phyloP scores from a whole-genome alignment of 805 yeast species.

The Yamadazyma phyllophila region DNA sequence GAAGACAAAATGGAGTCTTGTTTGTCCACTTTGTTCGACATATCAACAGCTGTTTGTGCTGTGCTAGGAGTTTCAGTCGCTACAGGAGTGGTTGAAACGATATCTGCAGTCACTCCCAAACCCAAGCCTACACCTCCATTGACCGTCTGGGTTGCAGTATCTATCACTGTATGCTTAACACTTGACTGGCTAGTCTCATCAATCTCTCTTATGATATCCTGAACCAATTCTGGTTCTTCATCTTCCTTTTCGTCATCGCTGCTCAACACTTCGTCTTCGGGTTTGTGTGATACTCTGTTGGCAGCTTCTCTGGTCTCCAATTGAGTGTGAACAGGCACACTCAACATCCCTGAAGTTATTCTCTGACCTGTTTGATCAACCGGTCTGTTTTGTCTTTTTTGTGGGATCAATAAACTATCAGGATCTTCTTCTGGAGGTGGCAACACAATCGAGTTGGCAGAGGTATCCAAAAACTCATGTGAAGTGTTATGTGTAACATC shows the following conservation, averaged over 20 bases:
- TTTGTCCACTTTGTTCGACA: too few relatives aligned
- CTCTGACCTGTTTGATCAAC: slow-evolving; percentile 17
- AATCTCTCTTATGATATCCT: too few relatives aligned
- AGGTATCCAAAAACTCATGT: slow-evolving; percentile 7
- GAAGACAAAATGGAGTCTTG: too few relatives aligned
- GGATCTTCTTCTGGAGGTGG: slow-evolving; percentile 31
- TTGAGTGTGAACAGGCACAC: slow-evolving; percentile 30
- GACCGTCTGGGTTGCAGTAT: too few relatives aligned
- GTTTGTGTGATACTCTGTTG: slow-evolving; percentile 1
- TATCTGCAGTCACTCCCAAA: too few relatives aligned
- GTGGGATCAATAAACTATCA: slow-evolving; percentile 25
- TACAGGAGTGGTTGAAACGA: too few relatives aligned
- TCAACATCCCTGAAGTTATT: slow-evolving; percentile 44
- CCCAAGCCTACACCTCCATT: too few relatives aligned
- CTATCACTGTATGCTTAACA: neutral
- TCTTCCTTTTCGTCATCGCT: slow-evolving; percentile 3
- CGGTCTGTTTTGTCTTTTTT: slow-evolving; percentile 18
- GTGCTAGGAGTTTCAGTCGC: too few relatives aligned
- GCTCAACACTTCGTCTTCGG: neutral
- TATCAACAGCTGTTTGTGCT: too few relatives aligned
- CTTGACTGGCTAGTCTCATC: neutral
- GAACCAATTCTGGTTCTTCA: neutral
- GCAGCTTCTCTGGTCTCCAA: slow-evolving; percentile 21
- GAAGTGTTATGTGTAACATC: neutral
- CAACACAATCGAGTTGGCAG: slow-evolving; percentile 13